Evolutionary conservation across 2,329 filamentous ascomycete genomes (phyloP), one percentile per base, ranked within the genome.

Genomic region (Penicillium sp.): DNA sequence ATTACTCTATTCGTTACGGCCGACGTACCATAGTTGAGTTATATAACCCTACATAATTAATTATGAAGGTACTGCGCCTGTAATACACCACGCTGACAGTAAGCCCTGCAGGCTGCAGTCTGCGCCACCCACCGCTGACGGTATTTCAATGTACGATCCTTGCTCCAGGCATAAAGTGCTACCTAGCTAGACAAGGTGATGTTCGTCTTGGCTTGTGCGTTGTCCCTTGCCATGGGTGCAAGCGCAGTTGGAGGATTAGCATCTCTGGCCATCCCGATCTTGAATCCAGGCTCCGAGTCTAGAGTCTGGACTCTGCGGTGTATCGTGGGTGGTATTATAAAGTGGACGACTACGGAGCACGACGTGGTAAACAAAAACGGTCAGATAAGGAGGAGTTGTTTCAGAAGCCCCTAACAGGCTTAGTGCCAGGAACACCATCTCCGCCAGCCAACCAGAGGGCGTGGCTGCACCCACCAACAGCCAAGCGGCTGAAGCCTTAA

Each of bases 371-470:
- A 40, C 5, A 6, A 40, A 4, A 40, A 18, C 35, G 30, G 35
- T 40, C 40, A 33, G 28, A 28, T 28, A 9, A 24, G 28, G n/a
- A 45, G 24, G 42, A 42, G 42, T 23, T 55, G 52, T 55, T 55
- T 55, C 45, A 48, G 30, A 30, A 24, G 33, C 21, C 45, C 38
- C 43, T 38, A 54, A 49, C 38, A 23, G 46, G 33, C 21, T 35
- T 58, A 58, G 56, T 18, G 50, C 14, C 56, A 58, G 56, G 56
- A 58, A 58, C 56, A 24, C 20, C 33, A 40, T 23, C 23, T 30
- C 2, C 16, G 6, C 3, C 2, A 6, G 6, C 56, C 56, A 58
- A 58, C 50, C n/a, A 54, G 1, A 1, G 33, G 4, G 18, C 43
- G 16, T 40, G 3, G n/a, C 16, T 35, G 30, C 30, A 16, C 12